Evolutionary conservation across 2,329 filamentous ascomycete species (phyloP).

Genomic region (Lachnellula willkommii): DNA sequence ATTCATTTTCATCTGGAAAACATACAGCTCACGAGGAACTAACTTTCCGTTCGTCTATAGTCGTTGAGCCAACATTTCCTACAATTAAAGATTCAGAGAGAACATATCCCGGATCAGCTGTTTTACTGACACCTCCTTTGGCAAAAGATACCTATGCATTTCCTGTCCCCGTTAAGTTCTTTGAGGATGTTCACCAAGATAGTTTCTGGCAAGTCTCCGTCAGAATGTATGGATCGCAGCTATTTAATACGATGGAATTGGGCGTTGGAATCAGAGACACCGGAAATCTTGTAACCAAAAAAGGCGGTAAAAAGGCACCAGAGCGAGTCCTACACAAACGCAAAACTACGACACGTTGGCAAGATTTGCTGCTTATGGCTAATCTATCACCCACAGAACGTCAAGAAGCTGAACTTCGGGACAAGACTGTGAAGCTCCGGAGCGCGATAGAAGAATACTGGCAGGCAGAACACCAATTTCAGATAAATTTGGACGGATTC

Average conservation of each 20-base stretch:
- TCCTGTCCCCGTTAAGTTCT: neutral
- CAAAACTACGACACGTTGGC: neutral
- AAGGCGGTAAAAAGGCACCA: neutral
- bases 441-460: neutral
- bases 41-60: neutral
- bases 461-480: neutral
- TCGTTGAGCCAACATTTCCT: neutral
- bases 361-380: neutral
- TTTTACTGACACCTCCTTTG: neutral
- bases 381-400: neutral
- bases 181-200: neutral
- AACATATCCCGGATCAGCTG: neutral
- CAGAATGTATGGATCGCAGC: neutral
- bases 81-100: neutral
- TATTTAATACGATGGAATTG: neutral
- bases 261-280: neutral
- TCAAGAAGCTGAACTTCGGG: neutral
- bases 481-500: neutral
- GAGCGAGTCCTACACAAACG: neutral
- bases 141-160: neutral
- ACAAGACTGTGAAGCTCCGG: neutral
- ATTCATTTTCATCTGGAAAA: no score
- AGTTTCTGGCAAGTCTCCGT: neutral
- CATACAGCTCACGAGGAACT: no score
- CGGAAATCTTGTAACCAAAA: neutral